These are phyloP conservation scores for Naganishia albida DNA, from an alignment of 1,284 basidiomycete species.

Conservation along the genomic window DNA sequence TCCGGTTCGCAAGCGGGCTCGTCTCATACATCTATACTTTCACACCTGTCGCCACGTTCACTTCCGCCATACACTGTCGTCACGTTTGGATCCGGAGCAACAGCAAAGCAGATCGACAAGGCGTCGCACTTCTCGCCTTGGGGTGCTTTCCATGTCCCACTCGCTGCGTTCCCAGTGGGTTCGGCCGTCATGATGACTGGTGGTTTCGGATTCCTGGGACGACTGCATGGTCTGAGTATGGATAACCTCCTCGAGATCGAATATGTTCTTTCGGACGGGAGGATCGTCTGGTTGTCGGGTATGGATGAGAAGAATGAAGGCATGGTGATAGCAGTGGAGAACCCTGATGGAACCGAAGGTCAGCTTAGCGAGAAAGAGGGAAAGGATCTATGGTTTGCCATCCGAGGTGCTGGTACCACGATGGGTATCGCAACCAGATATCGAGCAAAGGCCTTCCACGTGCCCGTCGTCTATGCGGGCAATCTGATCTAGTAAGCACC, in stretches of 20 bases:
- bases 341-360: constrained; percentile 31
- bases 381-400: constrained; percentile 75
- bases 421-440: constrained; percentile 85
- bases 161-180: constrained; percentile 58
- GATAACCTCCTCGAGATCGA: constrained; percentile 80
- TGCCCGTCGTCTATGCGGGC: constrained; percentile 84
- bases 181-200: constrained; percentile 81
- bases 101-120: constrained; percentile 77
- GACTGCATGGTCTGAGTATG: constrained; percentile 78
- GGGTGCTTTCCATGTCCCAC: constrained; percentile 81
- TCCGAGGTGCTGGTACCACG: constrained; percentile 79
- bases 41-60: constrained; percentile 49
- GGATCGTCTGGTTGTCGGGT: constrained; percentile 64
- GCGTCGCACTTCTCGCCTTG: constrained; percentile 71
- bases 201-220: constrained; percentile 84
- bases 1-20: constrained; percentile 30
- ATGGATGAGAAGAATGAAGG: constrained; percentile 55
- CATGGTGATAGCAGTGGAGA: constrained; percentile 36
- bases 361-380: constrained; percentile 46
- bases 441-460: constrained; percentile 78
- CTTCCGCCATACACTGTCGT: constrained; percentile 70
- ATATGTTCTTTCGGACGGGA: constrained; percentile 70
- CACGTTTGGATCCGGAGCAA: constrained; percentile 77
- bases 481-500: constrained; percentile 78
- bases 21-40: constrained; percentile 37